Percentiles rank a stretch among this genome's conserved stretches.
These are phyloP conservation scores for Fusarium napiforme DNA, from an alignment of 2,329 filamentous ascomycete genomes.

Conservation along the genomic window DNA sequence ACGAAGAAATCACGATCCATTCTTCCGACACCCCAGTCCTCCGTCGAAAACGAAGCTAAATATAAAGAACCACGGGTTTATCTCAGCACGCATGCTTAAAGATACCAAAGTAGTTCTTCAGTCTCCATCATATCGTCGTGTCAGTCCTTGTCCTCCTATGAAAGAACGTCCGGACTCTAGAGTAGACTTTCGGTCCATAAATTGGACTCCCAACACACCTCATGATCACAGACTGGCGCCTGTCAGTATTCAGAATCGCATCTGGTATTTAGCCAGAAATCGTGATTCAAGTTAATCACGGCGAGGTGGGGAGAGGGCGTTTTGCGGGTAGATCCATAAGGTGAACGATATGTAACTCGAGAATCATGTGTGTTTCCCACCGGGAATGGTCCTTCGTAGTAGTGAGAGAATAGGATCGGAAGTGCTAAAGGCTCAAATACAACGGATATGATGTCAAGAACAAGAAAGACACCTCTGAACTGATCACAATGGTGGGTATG, in stretches of 20 bases:
- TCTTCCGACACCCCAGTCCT: not conserved
- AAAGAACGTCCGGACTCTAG: rapidly evolving
- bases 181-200: not conserved
- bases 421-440: rapidly evolving
- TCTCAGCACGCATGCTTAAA: rapidly evolving
- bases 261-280: not conserved
- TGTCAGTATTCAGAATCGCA: not conserved
- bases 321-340: rapidly evolving
- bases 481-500: not conserved
- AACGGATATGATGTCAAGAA: not conserved
- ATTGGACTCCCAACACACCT: not conserved
- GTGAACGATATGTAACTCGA: too few relatives aligned
- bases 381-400: rapidly evolving
- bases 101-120: rapidly evolving
- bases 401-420: not conserved
- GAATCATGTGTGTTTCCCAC: too few relatives aligned
- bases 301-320: rapidly evolving
- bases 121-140: rapidly evolving
- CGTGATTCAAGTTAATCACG: not conserved
- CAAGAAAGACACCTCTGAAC: rapidly evolving
- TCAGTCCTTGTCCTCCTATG: rapidly evolving
- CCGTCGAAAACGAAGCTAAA: not conserved
- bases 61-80: not conserved
- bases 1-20: not conserved
- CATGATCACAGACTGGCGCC: rapidly evolving